Base-by-base conservation (phyloP, 2,329 filamentous ascomycete genomes). In the Magnaporthiopsis rhizophila region DNA sequence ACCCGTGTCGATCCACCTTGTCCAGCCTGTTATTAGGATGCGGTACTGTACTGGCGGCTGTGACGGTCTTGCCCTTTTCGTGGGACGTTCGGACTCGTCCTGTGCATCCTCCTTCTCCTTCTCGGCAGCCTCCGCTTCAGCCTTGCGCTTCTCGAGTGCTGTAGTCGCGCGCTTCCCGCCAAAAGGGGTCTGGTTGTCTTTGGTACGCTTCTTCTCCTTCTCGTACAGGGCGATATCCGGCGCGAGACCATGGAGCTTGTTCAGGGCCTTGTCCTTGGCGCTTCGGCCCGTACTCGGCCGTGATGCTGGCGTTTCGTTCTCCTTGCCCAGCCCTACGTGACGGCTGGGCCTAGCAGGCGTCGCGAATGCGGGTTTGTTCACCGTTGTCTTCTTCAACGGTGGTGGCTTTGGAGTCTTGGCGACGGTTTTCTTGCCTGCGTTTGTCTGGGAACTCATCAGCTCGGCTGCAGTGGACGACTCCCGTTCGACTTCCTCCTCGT, bases 141-240 rank as follows among this genome's bases (percentile, higher is more conserved):
- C 72, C 24, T 73, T 73, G 62, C 81, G 77, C 69, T 81, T 83
- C 64, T 89, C 86, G 24, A 84, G 78, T 65, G 79, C 75, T 64
- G 87, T 83, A 2, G 85, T 81, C 0, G 86, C 86, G 62, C 85
- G 80, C 70, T 86, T 88, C 28, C 86, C 86, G 30, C 86, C 86
- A 81, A 85, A 89, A 0, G 82, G 79, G 2, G 76, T 78, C 36
- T 75, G 75, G 3, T 73, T 79, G 62, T 79, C 76, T 67, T 82
- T 86, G 66, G 73, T 75, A 26, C 95, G 87, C 78, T 96, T 97
- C 79, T 86, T 92, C 77, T 99, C 95, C 73, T 95, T 97, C 72
- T 98, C 90, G 71, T 95, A 99, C 38, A 96, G 79, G 2, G 89
- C 89, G 71, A 98, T 92, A 72, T 99, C 95, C 0, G 89, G 85